A percentile compares a stretch with the other conserved stretches of the same genome.
Conservation (phyloP, 148 eudicot species). For the Mesembryanthemum crystallinum region DNA sequence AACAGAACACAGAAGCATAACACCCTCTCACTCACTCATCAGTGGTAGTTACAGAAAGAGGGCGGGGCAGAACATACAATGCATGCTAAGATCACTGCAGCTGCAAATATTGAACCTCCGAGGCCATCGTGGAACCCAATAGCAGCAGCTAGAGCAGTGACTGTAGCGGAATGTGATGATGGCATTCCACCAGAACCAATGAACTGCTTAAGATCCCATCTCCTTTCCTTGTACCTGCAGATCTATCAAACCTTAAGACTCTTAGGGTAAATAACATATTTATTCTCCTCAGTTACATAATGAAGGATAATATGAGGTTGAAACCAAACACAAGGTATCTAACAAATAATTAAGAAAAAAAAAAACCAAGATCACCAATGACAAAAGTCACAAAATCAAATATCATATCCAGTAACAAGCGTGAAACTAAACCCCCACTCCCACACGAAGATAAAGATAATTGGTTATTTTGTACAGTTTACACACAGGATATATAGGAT, state of each 20-base stretch:
- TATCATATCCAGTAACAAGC: neutral
- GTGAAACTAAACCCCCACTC: neutral
- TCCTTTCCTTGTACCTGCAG: slow-evolving; percentile 86
- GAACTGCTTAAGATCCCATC: slow-evolving; percentile 84
- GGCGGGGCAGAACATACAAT: slow-evolving; percentile 54
- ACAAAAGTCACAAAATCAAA: neutral
- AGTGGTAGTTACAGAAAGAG: neutral
- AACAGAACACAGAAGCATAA: neutral
- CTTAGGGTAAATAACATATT: slow-evolving; percentile 27
- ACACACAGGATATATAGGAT: neutral
- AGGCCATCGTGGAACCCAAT: slow-evolving; percentile 79
- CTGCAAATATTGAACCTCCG: slow-evolving; percentile 76
- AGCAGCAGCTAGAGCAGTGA: slow-evolving; percentile 79
- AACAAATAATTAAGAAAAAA: no score
- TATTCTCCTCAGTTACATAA: neutral
- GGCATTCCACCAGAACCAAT: slow-evolving; percentile 99
- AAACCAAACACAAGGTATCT: neutral
- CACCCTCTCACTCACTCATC: neutral
- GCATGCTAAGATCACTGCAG: slow-evolving; percentile 67
- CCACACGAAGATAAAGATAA: neutral
- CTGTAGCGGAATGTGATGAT: slow-evolving; percentile 96
- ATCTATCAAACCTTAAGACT: slow-evolving; percentile 42
- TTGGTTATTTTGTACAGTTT: no score
- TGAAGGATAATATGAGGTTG: neutral
- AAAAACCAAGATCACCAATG: slow-evolving; percentile 4